Evolutionary conservation across 805 yeast species (phyloP).

Genomic region (Candida krabiensis): DNA sequence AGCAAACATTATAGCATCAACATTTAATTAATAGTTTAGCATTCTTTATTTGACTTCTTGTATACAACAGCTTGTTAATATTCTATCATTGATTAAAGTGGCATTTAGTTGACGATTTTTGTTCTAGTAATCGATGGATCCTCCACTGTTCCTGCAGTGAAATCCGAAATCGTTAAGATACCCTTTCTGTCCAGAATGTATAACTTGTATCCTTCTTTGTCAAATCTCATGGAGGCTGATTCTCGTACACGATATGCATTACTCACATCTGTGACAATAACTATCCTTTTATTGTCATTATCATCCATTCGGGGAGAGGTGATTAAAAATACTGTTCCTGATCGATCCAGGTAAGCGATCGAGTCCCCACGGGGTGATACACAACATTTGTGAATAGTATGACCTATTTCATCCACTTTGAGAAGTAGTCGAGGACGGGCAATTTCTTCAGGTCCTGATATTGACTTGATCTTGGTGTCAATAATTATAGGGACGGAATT

Average conservation of each 20-base stretch:
- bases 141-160: constrained; percentile 81
- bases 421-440: constrained; percentile 62
- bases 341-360: constrained; percentile 74
- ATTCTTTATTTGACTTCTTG: not conserved
- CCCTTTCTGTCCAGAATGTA: constrained; percentile 83
- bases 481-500: constrained; percentile 66
- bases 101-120: constrained; percentile 46
- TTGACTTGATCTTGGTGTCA: constrained; percentile 57
- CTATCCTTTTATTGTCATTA: constrained; percentile 57
- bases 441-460: constrained; percentile 38
- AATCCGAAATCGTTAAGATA: constrained; percentile 73
- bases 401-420: constrained; percentile 78
- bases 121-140: constrained; percentile 66
- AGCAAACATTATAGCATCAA: constrained; percentile 16
- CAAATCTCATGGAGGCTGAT: constrained; percentile 76
- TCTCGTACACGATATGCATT: constrained; percentile 70
- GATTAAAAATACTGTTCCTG: constrained; percentile 72
- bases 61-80: too few species aligned
- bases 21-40: constrained; percentile 1
- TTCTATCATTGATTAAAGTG: not conserved
- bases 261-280: constrained; percentile 74
- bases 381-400: constrained; percentile 68
- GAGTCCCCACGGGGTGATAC: constrained; percentile 87
- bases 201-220: constrained; percentile 78
- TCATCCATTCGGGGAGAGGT: constrained; percentile 58